Evolutionary conservation across 768 basidiomycete genomes (phyloP).

Genomic region (Lactarius tabidus): DNA sequence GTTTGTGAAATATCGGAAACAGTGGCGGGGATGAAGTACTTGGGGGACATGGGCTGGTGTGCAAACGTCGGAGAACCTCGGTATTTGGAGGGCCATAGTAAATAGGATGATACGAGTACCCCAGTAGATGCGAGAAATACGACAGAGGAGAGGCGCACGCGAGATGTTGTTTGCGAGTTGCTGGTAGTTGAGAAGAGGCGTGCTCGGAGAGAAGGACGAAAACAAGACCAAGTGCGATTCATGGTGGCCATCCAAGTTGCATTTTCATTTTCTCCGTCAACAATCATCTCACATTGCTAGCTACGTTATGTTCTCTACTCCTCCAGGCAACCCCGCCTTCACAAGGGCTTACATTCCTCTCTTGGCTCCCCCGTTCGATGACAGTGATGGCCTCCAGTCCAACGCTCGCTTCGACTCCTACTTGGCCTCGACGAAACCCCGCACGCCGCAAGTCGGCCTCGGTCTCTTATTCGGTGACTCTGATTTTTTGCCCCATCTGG

Average conservation of each 20-base stretch:
- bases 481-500: conserved; percentile 2
- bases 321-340: conserved; percentile 1
- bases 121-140: conserved; percentile 39
- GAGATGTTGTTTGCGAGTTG: background rate
- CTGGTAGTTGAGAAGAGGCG: conserved; percentile 12
- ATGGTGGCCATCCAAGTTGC: conserved; percentile 3
- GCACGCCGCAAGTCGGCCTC: conserved; percentile 18
- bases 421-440: background rate
- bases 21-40: conserved; percentile 52
- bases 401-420: conserved; percentile 11
- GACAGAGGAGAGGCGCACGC: conserved; percentile 20
- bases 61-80: conserved; percentile 41
- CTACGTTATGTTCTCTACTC: conserved; percentile 9
- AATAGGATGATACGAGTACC: conserved; percentile 44
- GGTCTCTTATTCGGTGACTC: conserved; percentile 16
- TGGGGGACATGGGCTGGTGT: conserved; percentile 31
- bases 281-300: conserved; percentile 1
- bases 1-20: conserved; percentile 50
- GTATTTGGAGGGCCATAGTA: conserved; percentile 49
- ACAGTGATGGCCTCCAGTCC: conserved; percentile 14
- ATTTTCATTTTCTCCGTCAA: background rate
- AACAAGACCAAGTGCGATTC: conserved; percentile 9
- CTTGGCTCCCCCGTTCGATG: conserved; percentile 1
- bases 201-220: background rate
- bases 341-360: background rate